Conservation (phyloP, 768 basidiomycete species). For the Hypsizygus marmoreus region DNA sequence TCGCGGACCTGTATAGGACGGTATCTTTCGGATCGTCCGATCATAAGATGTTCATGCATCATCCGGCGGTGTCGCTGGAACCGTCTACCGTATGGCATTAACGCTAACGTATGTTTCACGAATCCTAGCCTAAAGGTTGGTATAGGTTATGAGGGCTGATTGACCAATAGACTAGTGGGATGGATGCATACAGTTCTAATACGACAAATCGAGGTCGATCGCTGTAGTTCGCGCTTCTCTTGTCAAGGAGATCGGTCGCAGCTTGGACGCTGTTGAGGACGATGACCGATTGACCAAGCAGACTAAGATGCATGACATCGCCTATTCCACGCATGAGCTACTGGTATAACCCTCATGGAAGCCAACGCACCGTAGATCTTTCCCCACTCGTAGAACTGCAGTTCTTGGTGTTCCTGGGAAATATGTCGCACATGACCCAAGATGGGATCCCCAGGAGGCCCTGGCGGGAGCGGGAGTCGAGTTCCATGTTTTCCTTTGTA, state of each 20-base stretch:
- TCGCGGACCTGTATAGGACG: constrained; percentile 26
- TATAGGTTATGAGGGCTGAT: not conserved
- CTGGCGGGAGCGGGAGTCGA: constrained; percentile 16
- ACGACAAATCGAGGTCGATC: constrained; percentile 16
- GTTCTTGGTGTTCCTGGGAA: constrained; percentile 12
- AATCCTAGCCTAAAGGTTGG: constrained; percentile 17
- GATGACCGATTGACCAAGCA: not conserved
- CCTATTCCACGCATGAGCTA: not conserved
- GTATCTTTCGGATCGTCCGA: constrained; percentile 19
- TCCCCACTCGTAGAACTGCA: constrained; percentile 19
- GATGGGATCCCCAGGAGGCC: constrained; percentile 24
- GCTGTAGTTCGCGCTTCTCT: constrained; percentile 27
- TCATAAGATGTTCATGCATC: constrained; percentile 19
- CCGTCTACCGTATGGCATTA: no score
- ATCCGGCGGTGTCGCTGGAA: constrained; percentile 18
- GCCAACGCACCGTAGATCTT: constrained; percentile 18
- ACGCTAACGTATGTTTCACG: constrained; percentile 15
- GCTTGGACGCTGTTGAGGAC: no score
- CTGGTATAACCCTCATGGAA: not conserved
- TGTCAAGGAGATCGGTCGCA: constrained; percentile 32
- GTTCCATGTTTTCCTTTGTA: not conserved
- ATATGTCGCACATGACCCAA: constrained; percentile 22
- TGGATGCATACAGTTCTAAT: constrained; percentile 16
- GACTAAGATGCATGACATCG: constrained; percentile 4
- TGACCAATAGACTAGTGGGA: not conserved